phyloP scores from a whole-genome alignment of 768 basidiomycete species.

The Fomitopsis pulvina region DNA sequence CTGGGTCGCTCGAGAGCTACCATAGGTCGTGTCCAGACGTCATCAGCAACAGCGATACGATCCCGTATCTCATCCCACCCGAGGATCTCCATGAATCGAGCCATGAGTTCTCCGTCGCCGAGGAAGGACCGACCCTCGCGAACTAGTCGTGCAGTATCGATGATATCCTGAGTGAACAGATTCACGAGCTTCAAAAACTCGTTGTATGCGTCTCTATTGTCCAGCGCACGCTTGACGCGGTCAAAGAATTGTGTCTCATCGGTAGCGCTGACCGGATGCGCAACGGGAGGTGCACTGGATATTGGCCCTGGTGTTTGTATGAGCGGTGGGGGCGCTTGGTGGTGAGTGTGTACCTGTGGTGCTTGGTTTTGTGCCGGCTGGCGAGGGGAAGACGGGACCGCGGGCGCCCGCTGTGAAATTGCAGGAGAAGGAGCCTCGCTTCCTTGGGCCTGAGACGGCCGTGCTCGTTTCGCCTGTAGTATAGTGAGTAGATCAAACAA shows the following conservation, averaged over 20 bases:
- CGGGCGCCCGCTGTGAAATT: slow-evolving; percentile 20
- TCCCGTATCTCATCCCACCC: slow-evolving; percentile 78
- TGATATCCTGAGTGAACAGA: slow-evolving; percentile 89
- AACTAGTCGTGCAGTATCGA: slow-evolving; percentile 79
- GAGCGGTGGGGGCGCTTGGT: slow-evolving; percentile 7
- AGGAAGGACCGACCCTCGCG: slow-evolving; percentile 74
- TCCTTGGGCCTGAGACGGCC: slow-evolving; percentile 16
- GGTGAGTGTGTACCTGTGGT: slow-evolving; percentile 10
- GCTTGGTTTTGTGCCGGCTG: slow-evolving; percentile 13
- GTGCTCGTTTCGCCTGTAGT: slow-evolving; percentile 19
- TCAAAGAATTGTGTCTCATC: slow-evolving; percentile 50
- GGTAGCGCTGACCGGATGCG: background rate
- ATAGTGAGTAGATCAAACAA: background rate
- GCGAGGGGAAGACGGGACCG: slow-evolving; percentile 23
- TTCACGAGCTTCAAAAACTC: slow-evolving; percentile 96
- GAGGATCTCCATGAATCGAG: slow-evolving; percentile 77
- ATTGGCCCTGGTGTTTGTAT: slow-evolving; percentile 10
- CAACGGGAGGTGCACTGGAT: slow-evolving; percentile 2
- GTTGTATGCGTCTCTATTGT: slow-evolving; percentile 74
- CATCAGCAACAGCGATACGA: slow-evolving; percentile 21
- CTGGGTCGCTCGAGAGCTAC: slow-evolving; percentile 35
- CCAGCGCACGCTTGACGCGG: slow-evolving; percentile 69
- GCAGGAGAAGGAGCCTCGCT: slow-evolving; percentile 22
- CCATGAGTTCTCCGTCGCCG: slow-evolving; percentile 69
- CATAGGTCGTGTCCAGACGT: slow-evolving; percentile 24